phyloP scores from a whole-genome alignment of 768 basidiomycete genomes.

The Dioszegia aurantiaca region DNA sequence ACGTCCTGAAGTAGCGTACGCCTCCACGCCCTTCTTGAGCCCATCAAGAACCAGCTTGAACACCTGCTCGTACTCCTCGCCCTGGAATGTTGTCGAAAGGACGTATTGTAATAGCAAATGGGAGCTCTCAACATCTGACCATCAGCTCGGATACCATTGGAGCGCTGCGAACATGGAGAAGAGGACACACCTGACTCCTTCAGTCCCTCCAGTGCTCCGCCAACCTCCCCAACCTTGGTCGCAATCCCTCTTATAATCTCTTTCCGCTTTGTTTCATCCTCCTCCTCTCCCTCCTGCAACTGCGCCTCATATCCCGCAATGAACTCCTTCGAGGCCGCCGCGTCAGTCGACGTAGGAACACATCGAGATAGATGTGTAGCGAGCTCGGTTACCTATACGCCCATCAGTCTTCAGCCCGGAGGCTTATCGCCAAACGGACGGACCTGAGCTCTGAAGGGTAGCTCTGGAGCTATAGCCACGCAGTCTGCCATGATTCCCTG shows the following conservation, averaged over 20 bases:
- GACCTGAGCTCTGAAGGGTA: slow-evolving; percentile 45
- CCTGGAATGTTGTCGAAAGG: slow-evolving; percentile 31
- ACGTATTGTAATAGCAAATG: slow-evolving; percentile 44
- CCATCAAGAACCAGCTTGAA: slow-evolving; percentile 33
- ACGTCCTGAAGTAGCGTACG: slow-evolving; percentile 20
- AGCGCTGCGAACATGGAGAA: no score
- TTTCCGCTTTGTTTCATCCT: slow-evolving; percentile 31
- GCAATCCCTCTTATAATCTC: slow-evolving; percentile 40
- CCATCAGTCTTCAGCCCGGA: background rate
- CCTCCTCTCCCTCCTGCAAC: slow-evolving; percentile 27
- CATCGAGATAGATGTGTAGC: slow-evolving; percentile 44
- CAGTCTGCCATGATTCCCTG: slow-evolving; percentile 44
- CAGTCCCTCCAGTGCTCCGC: slow-evolving; percentile 42
- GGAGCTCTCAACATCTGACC: slow-evolving; percentile 43
- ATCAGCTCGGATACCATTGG: slow-evolving; percentile 11
- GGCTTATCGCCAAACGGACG: slow-evolving; percentile 4
- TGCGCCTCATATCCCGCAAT: slow-evolving; percentile 32
- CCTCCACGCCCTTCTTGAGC: slow-evolving; percentile 35
- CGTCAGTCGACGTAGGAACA: slow-evolving; percentile 34
- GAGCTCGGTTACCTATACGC: slow-evolving; percentile 42
- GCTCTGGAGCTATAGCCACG: slow-evolving; percentile 48
- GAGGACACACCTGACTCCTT: slow-evolving; percentile 46
- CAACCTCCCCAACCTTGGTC: slow-evolving; percentile 35
- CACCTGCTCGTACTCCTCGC: slow-evolving; percentile 25
- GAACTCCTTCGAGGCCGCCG: slow-evolving; percentile 32